Conservation (phyloP, 1,284 basidiomycete genomes). For the Amylostereum chailletii region DNA sequence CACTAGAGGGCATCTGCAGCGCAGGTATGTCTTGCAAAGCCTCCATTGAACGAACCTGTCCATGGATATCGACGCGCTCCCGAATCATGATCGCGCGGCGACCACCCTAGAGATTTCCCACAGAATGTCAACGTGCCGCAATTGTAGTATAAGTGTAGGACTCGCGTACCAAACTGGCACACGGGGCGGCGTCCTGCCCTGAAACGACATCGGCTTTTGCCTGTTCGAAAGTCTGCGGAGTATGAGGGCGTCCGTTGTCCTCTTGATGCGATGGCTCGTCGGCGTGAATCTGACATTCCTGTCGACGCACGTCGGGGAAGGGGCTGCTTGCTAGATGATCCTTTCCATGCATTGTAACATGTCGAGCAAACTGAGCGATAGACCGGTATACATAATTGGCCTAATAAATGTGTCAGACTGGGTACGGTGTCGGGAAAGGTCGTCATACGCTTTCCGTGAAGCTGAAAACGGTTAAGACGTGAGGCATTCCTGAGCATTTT, state of each 20-base stretch:
- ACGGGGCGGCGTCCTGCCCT: no score
- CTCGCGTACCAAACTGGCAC: no score
- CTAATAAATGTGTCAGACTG: conserved; percentile 22
- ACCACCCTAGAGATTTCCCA: conserved; percentile 19
- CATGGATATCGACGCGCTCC: conserved; percentile 78
- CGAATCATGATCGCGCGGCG: conserved; percentile 51
- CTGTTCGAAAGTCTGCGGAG: no score
- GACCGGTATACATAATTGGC: conserved; percentile 51
- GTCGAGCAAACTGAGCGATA: conserved; percentile 46
- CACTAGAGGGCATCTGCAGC: conserved; percentile 47
- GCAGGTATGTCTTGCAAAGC: conserved; percentile 56
- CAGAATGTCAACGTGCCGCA: neutral
- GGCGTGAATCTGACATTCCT: conserved; percentile 19
- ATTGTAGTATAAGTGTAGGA: no score
- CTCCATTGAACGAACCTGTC: conserved; percentile 75
- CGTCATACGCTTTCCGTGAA: conserved; percentile 47
- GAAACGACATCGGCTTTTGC: no score
- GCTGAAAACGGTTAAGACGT: conserved; percentile 64
- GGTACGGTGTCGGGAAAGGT: neutral
- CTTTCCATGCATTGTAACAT: conserved; percentile 32
- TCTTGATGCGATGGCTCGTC: conserved; percentile 4
- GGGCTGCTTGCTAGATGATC: conserved; percentile 31
- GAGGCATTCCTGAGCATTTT: conserved; percentile 44
- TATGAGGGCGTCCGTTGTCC: no score
- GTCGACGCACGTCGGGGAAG: conserved; percentile 35